Percentiles rank a stretch among this genome's conserved stretches.
These are phyloP conservation scores for Colletotrichum sp. DNA, from an alignment of 2,329 filamentous ascomycete genomes.

Conservation along the genomic window DNA sequence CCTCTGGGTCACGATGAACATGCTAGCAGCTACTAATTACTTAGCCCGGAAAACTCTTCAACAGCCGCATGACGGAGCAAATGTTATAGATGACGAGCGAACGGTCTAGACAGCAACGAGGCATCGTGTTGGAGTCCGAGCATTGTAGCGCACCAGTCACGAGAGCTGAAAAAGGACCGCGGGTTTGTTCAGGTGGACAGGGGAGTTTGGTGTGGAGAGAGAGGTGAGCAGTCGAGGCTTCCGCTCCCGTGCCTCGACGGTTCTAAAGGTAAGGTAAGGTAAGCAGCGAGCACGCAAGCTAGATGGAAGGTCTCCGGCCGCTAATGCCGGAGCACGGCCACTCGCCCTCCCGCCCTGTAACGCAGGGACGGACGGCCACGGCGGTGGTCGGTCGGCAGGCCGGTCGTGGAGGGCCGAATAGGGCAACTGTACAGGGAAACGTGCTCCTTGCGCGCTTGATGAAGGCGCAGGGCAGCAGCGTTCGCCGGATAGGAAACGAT, in stretches of 20 bases:
- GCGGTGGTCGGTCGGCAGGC: not conserved
- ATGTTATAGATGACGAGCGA: not conserved
- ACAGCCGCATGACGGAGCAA: not conserved
- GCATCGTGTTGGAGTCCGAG: not conserved
- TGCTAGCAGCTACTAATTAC: not conserved
- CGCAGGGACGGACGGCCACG: not conserved
- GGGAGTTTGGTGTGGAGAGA: not conserved
- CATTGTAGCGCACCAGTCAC: not conserved
- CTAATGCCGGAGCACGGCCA: not conserved
- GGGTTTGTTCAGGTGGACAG: not conserved
- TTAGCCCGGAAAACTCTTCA: not conserved
- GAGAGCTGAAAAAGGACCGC: not conserved
- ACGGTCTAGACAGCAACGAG: not conserved
- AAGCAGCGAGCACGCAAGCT: not conserved
- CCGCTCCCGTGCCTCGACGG: not conserved
- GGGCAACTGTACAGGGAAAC: not conserved
- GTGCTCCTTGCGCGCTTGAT: not conserved
- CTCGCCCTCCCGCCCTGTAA: not conserved
- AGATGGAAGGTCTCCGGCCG: not conserved
- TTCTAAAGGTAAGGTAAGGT: not conserved
- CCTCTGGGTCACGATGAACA: not conserved
- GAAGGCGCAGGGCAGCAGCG: not conserved
- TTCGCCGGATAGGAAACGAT: not conserved
- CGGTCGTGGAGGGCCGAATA: not conserved
- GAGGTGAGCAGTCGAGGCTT: not conserved